Base-by-base conservation (phyloP, 2,329 filamentous ascomycete genomes). In the Fusarium nurragi region DNA sequence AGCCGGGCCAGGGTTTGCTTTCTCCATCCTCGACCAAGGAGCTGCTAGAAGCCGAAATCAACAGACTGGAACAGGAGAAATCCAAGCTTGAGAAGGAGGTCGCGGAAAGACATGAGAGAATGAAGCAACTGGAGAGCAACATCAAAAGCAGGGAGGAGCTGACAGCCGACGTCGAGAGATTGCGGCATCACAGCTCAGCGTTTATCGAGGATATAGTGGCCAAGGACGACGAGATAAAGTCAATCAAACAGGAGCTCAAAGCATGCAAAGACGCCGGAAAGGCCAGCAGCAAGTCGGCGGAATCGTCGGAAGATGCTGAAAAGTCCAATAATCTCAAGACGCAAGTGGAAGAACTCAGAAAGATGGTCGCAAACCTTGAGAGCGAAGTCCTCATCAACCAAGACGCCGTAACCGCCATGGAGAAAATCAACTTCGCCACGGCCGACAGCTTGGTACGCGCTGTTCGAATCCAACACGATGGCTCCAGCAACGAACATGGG, bases 401-500 rank as follows among this genome's bases (percentile, higher is more conserved):
- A 10, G 32, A 34, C 13, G 14, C 22, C 18, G 30, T 34, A 4
- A 37, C 32, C 14, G 7, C 16, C 9, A 12, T 39, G 13, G 22
- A 37, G 13, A 22, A 30, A 10, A 28, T 32, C 10, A 57, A 58
- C 16, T 65, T 28, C 26, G 22, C 3, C 11, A 63, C 56, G 12
- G 39, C 36, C 19, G 61, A 61, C 23, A 39, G 9, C 3, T n/a
- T 66, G 25, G 22, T 57, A 16, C 8, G 11, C 36, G 62, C 62
- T 9, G 5, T 57, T 41, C 4, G 18, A 4, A 49, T 36, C 21
- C 13, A 34, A 16, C 18, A 16, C 19, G 26, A 22, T 12, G 22
- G 10, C 3, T 11, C 7, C 14, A 11, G 36, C n/a, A 23, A 4
- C 1, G 43, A 11, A 23, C 28, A 11, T n/a, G 22, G 44, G 12